Evolutionary conservation across 2,329 filamentous ascomycete genomes (phyloP).

Genomic region (Cladosporium sp.): DNA sequence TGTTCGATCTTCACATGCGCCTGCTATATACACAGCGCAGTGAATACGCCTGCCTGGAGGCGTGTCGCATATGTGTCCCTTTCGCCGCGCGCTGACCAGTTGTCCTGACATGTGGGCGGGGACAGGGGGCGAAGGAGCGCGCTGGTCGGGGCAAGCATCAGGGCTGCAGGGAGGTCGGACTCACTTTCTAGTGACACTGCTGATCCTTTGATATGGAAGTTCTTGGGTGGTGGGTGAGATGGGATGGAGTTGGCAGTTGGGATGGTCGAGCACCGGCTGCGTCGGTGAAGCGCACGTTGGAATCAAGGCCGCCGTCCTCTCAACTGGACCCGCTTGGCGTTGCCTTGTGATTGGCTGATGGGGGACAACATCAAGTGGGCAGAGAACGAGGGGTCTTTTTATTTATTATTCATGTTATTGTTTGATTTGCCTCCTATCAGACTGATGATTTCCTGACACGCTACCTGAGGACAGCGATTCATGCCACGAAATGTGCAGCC

Average conservation of each 20-base stretch:
- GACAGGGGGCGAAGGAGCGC: not conserved
- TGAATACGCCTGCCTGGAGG: slow-evolving; percentile 13
- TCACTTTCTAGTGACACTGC: slow-evolving; percentile 6
- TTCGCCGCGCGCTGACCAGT: slow-evolving; percentile 9
- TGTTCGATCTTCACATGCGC: not conserved
- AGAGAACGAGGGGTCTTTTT: too few species aligned
- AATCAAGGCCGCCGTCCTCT: not conserved
- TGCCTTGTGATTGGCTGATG: not conserved
- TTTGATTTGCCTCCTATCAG: too few species aligned
- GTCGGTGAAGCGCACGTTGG: not conserved
- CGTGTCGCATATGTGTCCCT: slow-evolving; percentile 14
- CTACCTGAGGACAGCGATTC: too few species aligned
- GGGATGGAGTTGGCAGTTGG: slow-evolving; percentile 7
- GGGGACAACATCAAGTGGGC: not conserved
- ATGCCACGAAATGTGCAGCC: too few species aligned
- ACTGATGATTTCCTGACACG: too few species aligned
- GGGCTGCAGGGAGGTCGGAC: not conserved
- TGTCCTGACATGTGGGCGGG: not conserved
- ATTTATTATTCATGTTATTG: too few species aligned
- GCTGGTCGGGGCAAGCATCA: not conserved
- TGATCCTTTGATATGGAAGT: not conserved
- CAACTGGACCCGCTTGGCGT: slow-evolving; percentile 3
- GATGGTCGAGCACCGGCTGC: slow-evolving; percentile 8
- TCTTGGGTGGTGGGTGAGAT: not conserved
- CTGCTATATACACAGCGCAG: not conserved